Evolutionary conservation across 2,329 filamentous ascomycete genomes (phyloP), one percentile per base, ranked within the genome.

Genomic region (Epichloe sp.): DNA sequence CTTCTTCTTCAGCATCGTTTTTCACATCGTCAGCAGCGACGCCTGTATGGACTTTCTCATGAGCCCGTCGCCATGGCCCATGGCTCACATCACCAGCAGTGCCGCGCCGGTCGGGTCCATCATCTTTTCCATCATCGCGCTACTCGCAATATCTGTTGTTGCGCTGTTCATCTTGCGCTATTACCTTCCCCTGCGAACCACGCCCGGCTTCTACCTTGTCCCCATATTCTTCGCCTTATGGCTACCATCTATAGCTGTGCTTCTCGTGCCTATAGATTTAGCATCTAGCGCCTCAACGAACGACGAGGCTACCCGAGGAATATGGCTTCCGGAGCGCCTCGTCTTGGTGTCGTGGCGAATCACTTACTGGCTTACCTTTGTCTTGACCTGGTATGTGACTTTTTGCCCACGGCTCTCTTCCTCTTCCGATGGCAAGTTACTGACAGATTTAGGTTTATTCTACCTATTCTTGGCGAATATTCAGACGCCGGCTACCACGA

Each of bases 161-260:
- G 88, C 93, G 53, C 78, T 98, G 43, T 75, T 96, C 21, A 82
- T 97, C 55, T 75, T 96, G 53, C 85, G 93, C 62, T 83, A 88
- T 71, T 98, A 90, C 69, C 79, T 98, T 10, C 91, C 91, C 3
- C 76, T 98, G 36, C 88, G 93, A 58, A 82, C 85, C 6, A 97
- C 93, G 1, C 91, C 93, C 1, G 87, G 84, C 53, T 96, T 94
- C 68, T 82, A 97, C 48, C 77, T 89, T 48, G 78, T 96, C 2
- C 91, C 93, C 37, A 88, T 98, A 55, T 98, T 98, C 71, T 85
- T 98, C 58, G 88, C 91, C n/a, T 78, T 98, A 59, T 90, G 88
- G 63, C 80, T 98, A 5, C 94, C 93, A 11, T 88, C 88, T 45
- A 90, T 86, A 66, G 91, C 95, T 62, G 81, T 97, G 23, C 75